phyloP scores from a whole-genome alignment of 2,329 filamentous ascomycete species.

The Pseudocercospora macadamiae region DNA sequence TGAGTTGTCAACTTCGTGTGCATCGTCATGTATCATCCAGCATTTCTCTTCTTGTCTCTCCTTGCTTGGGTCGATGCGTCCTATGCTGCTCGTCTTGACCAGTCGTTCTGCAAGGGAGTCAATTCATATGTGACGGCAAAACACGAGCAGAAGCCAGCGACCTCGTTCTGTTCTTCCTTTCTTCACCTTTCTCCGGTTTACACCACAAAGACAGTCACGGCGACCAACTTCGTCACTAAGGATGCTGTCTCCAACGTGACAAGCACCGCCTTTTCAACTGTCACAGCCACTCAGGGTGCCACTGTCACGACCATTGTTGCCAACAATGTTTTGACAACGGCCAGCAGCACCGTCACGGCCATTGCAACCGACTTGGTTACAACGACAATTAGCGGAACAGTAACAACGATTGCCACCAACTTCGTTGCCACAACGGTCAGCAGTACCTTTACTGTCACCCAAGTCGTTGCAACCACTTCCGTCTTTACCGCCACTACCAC shows the following conservation, averaged over 20 bases:
- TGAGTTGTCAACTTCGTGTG: too few species aligned
- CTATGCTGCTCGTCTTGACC: background rate
- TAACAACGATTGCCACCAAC: background rate
- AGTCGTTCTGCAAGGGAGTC: background rate
- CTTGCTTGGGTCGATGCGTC: background rate
- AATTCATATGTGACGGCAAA: background rate
- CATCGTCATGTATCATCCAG: too few species aligned
- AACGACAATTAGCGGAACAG: background rate
- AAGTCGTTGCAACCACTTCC: background rate
- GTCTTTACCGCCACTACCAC: background rate
- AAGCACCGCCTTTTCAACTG: too few species aligned
- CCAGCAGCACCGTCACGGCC: background rate
- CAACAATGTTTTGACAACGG: background rate
- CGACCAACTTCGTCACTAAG: background rate
- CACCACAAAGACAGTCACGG: background rate
- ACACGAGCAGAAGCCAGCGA: background rate
- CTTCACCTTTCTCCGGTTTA: background rate
- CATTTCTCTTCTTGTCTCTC: too few species aligned
- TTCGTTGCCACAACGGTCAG: background rate
- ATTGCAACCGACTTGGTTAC: background rate
- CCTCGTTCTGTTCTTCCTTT: background rate
- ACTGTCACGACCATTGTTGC: background rate
- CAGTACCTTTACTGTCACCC: background rate
- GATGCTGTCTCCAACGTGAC: background rate
- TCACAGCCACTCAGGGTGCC: background rate